phyloP scores from a whole-genome alignment of 176 grass and related monocot genomes.

The Chrysopogon serrulatus region DNA sequence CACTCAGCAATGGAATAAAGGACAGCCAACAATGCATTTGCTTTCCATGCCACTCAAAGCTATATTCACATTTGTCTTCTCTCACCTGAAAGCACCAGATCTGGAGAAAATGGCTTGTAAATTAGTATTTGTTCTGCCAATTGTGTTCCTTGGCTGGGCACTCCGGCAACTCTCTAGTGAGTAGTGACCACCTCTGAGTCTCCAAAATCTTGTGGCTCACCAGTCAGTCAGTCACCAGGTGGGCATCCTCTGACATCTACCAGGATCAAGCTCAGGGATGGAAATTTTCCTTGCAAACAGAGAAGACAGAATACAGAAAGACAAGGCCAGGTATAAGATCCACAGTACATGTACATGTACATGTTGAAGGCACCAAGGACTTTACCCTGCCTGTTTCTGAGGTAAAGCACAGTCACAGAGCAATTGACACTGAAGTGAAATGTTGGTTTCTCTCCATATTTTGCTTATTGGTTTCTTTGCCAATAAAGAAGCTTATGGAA shows the following conservation, averaged over 20 bases:
- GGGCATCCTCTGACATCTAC: conserved; percentile 55
- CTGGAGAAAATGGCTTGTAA: conserved; percentile 33
- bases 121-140: conserved; percentile 26
- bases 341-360: conserved; percentile 32
- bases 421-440: not conserved
- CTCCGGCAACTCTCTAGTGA: conserved; percentile 38
- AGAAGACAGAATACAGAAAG: conserved; percentile 41
- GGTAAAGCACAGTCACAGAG: conserved; percentile 26
- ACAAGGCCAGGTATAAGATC: conserved; percentile 48
- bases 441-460: not conserved
- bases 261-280: conserved; percentile 56
- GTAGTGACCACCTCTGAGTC: conserved; percentile 32
- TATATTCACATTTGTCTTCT: not conserved
- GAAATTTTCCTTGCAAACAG: conserved; percentile 42
- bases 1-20: conserved; percentile 10
- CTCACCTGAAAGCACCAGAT: conserved; percentile 11
- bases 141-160: conserved; percentile 37
- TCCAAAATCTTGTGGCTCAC: conserved; percentile 45
- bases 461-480: not conserved
- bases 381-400: conserved; percentile 42
- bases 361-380: conserved; percentile 57
- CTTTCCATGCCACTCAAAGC: conserved; percentile 1
- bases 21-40: conserved; percentile 4
- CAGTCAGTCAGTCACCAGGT: too few relatives aligned
- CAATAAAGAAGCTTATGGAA: conserved; percentile 54